phyloP scores from a whole-genome alignment of 768 basidiomycete species.

The Suillus luteus region DNA sequence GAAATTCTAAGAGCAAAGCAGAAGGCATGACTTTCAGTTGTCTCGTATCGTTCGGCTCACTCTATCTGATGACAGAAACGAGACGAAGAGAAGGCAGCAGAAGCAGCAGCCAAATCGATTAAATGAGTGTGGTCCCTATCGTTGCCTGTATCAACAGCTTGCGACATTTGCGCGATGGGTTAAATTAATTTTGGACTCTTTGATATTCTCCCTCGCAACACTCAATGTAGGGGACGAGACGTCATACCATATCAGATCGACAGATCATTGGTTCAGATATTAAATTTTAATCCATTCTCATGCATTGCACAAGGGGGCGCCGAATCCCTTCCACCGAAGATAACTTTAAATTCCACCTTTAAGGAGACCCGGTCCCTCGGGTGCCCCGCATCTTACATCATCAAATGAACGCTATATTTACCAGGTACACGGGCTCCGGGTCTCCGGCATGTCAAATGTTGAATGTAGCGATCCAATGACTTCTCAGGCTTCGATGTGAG shows the following conservation, averaged over 20 bases:
- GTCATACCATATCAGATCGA: background rate
- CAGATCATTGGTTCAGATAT: slow-evolving; percentile 4
- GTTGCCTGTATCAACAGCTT: no score
- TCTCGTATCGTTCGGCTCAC: slow-evolving; percentile 12
- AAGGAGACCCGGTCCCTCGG: background rate
- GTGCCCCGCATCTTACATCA: slow-evolving; percentile 9
- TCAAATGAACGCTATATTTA: slow-evolving; percentile 9
- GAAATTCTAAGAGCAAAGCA: slow-evolving; percentile 76
- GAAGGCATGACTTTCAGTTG: slow-evolving; percentile 51
- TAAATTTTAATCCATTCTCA: background rate
- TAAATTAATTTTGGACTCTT: background rate
- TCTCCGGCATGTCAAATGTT: slow-evolving; percentile 5
- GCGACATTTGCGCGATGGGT: background rate
- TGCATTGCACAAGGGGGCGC: no score
- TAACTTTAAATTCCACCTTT: background rate
- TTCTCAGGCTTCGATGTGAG: background rate
- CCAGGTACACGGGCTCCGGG: background rate
- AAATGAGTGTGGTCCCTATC: no score
- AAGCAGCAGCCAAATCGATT: slow-evolving; percentile 24
- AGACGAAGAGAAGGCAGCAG: slow-evolving; percentile 48
- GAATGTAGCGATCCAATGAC: slow-evolving; percentile 1
- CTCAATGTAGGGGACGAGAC: background rate
- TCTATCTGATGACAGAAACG: slow-evolving; percentile 45
- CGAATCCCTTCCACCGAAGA: no score
- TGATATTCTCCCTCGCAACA: background rate